These are phyloP conservation scores for Tetracladium marchalianum DNA, from an alignment of 495 filamentous ascomycete species.

Conservation along the genomic window DNA sequence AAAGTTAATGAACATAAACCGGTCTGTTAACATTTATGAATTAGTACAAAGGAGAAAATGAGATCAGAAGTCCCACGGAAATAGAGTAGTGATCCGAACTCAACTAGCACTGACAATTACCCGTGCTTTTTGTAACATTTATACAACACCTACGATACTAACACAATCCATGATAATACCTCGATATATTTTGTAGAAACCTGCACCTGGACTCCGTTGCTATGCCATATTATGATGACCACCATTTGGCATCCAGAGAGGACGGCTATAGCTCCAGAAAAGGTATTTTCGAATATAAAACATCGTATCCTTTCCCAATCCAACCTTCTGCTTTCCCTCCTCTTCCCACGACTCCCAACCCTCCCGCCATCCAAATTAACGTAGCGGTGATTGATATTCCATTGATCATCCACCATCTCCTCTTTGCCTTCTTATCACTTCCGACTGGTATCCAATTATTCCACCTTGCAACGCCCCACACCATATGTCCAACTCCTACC, in stretches of 20 bases:
- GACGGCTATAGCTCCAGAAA: slow-evolving; percentile 12
- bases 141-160: not conserved
- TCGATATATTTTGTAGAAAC: not conserved
- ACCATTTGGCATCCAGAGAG: not conserved
- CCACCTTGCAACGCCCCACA: slow-evolving; percentile 77
- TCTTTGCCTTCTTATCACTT: slow-evolving; percentile 35
- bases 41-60: no score
- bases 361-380: slow-evolving; percentile 69
- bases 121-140: no score
- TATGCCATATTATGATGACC: slow-evolving; percentile 2
- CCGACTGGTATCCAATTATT: slow-evolving; percentile 40
- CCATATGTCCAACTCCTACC: slow-evolving; percentile 65
- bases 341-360: slow-evolving; percentile 64
- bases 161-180: not conserved
- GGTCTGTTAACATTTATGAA: no score
- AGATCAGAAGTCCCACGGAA: no score
- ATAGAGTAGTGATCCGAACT: no score
- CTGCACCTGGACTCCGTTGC: slow-evolving; percentile 1
- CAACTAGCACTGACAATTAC: no score
- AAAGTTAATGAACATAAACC: no score
- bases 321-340: slow-evolving; percentile 64
- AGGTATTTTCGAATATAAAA: slow-evolving; percentile 31
- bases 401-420: slow-evolving; percentile 62
- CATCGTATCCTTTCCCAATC: slow-evolving; percentile 71
- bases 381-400: slow-evolving; percentile 45